phyloP scores from a whole-genome alignment of 352 stramenopile species.

The Globisporangium parvum region DNA sequence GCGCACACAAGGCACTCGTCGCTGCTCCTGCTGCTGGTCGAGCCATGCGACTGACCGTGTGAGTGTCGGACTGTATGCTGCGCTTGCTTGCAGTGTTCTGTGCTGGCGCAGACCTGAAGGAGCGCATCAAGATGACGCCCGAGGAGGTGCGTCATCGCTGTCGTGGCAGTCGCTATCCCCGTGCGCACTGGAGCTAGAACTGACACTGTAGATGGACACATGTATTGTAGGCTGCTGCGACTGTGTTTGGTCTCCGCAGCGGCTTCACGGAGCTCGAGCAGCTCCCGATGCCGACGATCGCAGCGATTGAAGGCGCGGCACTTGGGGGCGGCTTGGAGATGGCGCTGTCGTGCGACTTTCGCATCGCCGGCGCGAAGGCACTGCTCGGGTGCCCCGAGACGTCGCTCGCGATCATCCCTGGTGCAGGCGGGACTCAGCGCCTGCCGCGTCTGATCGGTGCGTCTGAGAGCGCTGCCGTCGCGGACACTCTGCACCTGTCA shows the following conservation, averaged over 20 bases:
- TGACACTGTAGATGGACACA: neutral
- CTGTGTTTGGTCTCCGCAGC: conserved; percentile 62
- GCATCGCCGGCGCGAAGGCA: conserved; percentile 83
- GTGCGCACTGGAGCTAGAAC: too few relatives aligned
- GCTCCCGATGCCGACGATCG: conserved; percentile 91
- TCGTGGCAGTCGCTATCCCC: too few relatives aligned
- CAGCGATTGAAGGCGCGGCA: conserved; percentile 88
- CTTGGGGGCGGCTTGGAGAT: conserved; percentile 91
- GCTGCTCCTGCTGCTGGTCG: neutral
- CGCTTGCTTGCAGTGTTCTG: conserved; percentile 64
- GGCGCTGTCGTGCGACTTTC: conserved; percentile 89
- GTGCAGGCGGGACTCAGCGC: conserved; percentile 90
- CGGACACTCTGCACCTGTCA: neutral
- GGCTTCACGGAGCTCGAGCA: conserved; percentile 84
- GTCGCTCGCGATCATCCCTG: conserved; percentile 90
- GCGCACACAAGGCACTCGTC: neutral
- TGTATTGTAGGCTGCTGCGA: conserved; percentile 39
- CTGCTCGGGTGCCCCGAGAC: conserved; percentile 90
- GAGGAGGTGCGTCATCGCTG: conserved; percentile 46
- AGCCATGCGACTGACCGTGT: neutral
- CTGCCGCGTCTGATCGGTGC: conserved; percentile 87
- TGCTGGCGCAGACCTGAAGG: conserved; percentile 87
- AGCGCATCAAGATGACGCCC: conserved; percentile 83
- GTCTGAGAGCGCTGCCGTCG: neutral
- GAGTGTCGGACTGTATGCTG: too few relatives aligned